These are phyloP conservation scores for Graphilbum ipis-grandicollis DNA, from an alignment of 2,329 filamentous ascomycete genomes.

Conservation along the genomic window DNA sequence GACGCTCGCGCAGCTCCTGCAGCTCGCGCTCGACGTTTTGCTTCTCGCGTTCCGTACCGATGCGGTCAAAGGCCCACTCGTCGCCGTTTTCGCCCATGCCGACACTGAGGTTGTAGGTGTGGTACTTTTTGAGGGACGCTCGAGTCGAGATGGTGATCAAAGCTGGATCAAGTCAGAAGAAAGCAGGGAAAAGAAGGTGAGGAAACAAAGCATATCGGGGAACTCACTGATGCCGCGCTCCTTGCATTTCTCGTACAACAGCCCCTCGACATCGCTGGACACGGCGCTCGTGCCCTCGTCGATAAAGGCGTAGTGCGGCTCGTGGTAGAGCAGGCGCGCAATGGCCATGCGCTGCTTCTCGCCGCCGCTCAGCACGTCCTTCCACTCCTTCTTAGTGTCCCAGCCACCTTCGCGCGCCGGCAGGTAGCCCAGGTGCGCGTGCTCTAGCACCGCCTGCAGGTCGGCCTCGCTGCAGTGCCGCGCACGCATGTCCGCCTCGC, in stretches of 20 bases:
- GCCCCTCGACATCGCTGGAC: slow-evolving; percentile 80
- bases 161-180: slow-evolving; percentile 31
- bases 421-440: slow-evolving; percentile 74
- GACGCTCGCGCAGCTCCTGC: slow-evolving; percentile 60
- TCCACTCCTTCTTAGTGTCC: slow-evolving; percentile 96
- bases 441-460: slow-evolving; percentile 61
- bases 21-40: slow-evolving; percentile 84
- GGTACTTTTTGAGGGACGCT: slow-evolving; percentile 87
- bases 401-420: slow-evolving; percentile 86
- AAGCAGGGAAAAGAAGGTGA: slow-evolving; percentile 2
- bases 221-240: slow-evolving; percentile 77
- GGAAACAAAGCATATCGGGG: not conserved
- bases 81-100: slow-evolving; percentile 67
- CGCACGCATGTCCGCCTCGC: slow-evolving; percentile 81
- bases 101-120: slow-evolving; percentile 77
- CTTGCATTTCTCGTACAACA: slow-evolving; percentile 87
- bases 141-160: slow-evolving; percentile 92
- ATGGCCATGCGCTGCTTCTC: slow-evolving; percentile 96
- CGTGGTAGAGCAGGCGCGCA: slow-evolving; percentile 80
- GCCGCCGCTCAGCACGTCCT: slow-evolving; percentile 89
- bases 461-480: slow-evolving; percentile 63
- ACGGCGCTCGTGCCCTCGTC: slow-evolving; percentile 94
- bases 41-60: slow-evolving; percentile 87
- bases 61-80: slow-evolving; percentile 83
- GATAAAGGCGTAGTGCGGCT: slow-evolving; percentile 84